phyloP scores from a whole-genome alignment of 257 asterid genomes.

The Lantana camara region DNA sequence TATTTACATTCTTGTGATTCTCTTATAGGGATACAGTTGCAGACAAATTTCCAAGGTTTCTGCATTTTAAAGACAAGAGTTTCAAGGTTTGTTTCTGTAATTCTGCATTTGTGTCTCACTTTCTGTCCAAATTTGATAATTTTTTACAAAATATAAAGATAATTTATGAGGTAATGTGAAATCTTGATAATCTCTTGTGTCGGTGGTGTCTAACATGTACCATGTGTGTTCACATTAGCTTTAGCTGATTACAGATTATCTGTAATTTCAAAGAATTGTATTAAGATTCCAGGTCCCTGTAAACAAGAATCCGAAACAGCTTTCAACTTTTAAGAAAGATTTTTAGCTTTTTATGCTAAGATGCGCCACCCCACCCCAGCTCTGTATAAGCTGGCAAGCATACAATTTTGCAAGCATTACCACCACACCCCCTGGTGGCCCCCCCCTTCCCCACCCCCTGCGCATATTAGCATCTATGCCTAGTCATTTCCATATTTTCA shows the following conservation, averaged over 20 bases:
- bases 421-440: conserved; percentile 12
- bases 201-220: conserved; percentile 33
- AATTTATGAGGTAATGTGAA: too few relatives aligned
- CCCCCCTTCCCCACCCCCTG: conserved; percentile 5
- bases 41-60: conserved; percentile 14
- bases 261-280: background rate
- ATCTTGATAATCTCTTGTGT: conserved; percentile 28
- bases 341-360: conserved; percentile 32
- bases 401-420: conserved; percentile 10
- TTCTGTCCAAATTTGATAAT: too few relatives aligned
- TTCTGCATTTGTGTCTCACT: conserved; percentile 16
- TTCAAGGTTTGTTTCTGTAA: conserved; percentile 31
- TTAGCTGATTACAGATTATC: background rate
- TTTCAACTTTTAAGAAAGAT: conserved; percentile 5
- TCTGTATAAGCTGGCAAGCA: conserved; percentile 39
- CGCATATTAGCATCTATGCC: conserved; percentile 17
- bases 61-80: conserved; percentile 9
- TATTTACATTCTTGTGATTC: background rate
- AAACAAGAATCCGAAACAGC: conserved; percentile 40
- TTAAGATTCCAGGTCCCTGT: conserved; percentile 18
- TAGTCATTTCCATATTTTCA: too few relatives aligned
- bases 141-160: too few relatives aligned
- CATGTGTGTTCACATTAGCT: conserved; percentile 10
- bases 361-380: conserved; percentile 35
- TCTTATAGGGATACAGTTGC: conserved; percentile 10